Percentiles rank a stretch among this genome's conserved stretches.
Conservation (phyloP, 352 stramenopile species). For the Albugo candida region DNA sequence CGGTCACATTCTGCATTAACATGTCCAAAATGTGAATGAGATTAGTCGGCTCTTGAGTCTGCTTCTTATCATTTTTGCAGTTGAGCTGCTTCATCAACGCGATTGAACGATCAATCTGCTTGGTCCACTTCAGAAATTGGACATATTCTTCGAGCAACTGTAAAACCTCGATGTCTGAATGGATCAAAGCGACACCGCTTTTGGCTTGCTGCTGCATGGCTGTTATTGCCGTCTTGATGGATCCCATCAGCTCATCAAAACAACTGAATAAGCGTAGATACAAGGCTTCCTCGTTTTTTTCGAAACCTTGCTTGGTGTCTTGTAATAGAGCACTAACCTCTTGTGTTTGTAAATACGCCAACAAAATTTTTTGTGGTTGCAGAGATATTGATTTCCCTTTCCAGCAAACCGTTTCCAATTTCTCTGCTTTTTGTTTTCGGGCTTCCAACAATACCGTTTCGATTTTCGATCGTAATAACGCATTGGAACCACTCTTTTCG, state of each 20-base stretch:
- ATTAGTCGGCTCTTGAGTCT: constrained; percentile 23
- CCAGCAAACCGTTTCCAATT: constrained; percentile 57
- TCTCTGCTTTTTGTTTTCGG: constrained; percentile 70
- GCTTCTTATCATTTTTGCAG: constrained; percentile 13
- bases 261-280: constrained; percentile 54
- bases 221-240: constrained; percentile 36
- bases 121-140: constrained; percentile 47
- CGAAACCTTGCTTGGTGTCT: constrained; percentile 9
- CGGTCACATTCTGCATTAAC: constrained; percentile 58
- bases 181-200: constrained; percentile 44
- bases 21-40: constrained; percentile 68
- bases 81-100: constrained; percentile 50
- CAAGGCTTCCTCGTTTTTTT: constrained; percentile 48
- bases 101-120: constrained; percentile 47
- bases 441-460: constrained; percentile 64
- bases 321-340: constrained; percentile 43
- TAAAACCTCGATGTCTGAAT: constrained; percentile 48
- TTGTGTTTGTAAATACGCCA: constrained; percentile 51
- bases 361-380: constrained; percentile 42
- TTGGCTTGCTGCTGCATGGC: constrained; percentile 64
- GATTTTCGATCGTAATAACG: constrained; percentile 69
- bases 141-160: constrained; percentile 52
- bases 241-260: constrained; percentile 46
- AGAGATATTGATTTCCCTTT: constrained; percentile 58
- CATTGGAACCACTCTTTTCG: constrained; percentile 26